A percentile compares a stretch with the other conserved stretches of the same genome.
phyloP scores from a whole-genome alignment of 2,329 filamentous ascomycete genomes.

The Penicillium sp. region DNA sequence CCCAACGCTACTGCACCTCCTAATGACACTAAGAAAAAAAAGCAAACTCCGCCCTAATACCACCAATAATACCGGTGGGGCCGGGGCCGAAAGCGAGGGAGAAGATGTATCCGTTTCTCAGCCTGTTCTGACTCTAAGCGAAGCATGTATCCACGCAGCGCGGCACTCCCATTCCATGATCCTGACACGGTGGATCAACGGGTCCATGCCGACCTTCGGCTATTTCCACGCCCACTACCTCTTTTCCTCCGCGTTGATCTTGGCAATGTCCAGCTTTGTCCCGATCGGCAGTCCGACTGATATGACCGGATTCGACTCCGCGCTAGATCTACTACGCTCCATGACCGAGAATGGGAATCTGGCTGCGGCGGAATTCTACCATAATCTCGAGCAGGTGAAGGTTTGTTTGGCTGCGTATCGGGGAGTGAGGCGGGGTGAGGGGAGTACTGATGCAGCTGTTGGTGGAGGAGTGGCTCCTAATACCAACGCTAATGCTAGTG shows the following conservation, averaged over 20 bases:
- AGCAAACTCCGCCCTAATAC: neutral
- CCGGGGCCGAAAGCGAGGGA: neutral
- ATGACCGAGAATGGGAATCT: conserved; percentile 41
- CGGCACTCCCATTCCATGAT: conserved; percentile 41
- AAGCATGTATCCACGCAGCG: conserved; percentile 42
- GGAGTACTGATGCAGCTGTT: neutral
- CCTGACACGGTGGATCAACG: conserved; percentile 41
- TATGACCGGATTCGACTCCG: conserved; percentile 34
- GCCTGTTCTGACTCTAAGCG: conserved; percentile 38
- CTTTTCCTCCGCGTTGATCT: conserved; percentile 40
- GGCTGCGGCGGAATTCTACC: conserved; percentile 36
- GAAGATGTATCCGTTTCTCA: conserved; percentile 34
- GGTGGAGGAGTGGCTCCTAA: neutral
- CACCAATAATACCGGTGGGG: neutral
- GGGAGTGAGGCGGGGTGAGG: neutral
- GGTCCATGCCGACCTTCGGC: conserved; percentile 40
- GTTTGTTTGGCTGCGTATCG: conserved; percentile 29
- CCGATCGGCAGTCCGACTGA: conserved; percentile 35
- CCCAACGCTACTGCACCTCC: conserved; percentile 42
- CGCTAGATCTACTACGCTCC: conserved; percentile 32
- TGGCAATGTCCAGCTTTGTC: conserved; percentile 40
- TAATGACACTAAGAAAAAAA: conserved; percentile 34
- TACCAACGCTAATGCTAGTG: neutral
- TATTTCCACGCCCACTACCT: conserved; percentile 45
- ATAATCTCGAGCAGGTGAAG: conserved; percentile 37